Evolutionary conservation across 345 rosid genomes (phyloP), one percentile per base, ranked within the genome.

Genomic region (Trapa incisa): DNA sequence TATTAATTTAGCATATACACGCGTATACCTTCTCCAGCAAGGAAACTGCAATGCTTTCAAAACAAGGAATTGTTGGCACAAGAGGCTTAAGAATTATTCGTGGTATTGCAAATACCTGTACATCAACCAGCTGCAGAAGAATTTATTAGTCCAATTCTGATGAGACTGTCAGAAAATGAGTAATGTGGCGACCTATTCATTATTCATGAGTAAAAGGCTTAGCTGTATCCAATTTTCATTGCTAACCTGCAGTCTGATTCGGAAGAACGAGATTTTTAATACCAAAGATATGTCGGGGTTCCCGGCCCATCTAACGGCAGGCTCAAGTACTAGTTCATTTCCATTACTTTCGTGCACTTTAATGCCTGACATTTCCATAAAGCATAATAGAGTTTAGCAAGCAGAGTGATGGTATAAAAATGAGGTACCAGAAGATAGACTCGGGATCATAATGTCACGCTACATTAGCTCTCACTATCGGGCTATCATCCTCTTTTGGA

Each of bases 11-110:
- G 29, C 3, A 39, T 10, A 16, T 38, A 42, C 3, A 45, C 47
- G 37, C 29, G 35, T 61, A 62, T 75, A 75, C 85, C 82, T 74
- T 82, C 77, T 82, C 86, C 72, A 79, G 53, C 68, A 82, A 66
- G 36, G 85, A 75, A 11, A 80, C 73, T 5, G 41, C 33, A 22
- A 76, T 69, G 57, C 62, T 74, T 52, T 81, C 56, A 67, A 79
- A 82, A 69, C 89, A 80, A 47, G 86, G 86, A 67, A 85, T 80
- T 47, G 82, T 69, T 8, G 82, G 86, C 65, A 79, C 86, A 12
- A 82, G 79, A 67, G 89, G 84, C 60, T 73, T 82, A 42, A 82
- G 71, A 61, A 74, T 62, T 54, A 84, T 73, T 64, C 86, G 74
- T 0, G 77, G 74, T 39, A 65, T 71, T 37, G 72, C 67, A 29